Percentiles rank a stretch among this genome's conserved stretches.
phyloP scores from a whole-genome alignment of 441 rosid genomes.

The Melianthus villosus region DNA sequence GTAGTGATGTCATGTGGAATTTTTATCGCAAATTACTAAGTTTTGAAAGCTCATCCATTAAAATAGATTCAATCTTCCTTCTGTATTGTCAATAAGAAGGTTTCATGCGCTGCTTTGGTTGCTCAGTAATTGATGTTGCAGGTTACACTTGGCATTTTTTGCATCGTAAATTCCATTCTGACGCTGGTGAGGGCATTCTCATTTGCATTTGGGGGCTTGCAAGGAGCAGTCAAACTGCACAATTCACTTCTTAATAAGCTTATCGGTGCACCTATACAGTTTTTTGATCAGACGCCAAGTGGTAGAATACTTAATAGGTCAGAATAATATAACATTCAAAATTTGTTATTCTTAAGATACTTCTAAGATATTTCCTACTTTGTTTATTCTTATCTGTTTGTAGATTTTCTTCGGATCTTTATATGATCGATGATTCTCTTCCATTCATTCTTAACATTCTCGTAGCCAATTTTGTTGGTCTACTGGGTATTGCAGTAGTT shows the following conservation, averaged over 20 bases:
- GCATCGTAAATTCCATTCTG: slow-evolving; percentile 44
- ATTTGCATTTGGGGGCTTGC: slow-evolving; percentile 86
- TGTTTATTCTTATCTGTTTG: slow-evolving; percentile 9
- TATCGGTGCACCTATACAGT: slow-evolving; percentile 62
- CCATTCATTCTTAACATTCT: slow-evolving; percentile 94
- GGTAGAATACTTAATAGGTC: slow-evolving; percentile 97
- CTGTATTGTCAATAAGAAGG: no score
- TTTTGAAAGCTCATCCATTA: no score
- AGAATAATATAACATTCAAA: slow-evolving; percentile 11
- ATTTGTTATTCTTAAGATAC: slow-evolving; percentile 9
- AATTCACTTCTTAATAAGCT: slow-evolving; percentile 49
- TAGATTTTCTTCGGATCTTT: slow-evolving; percentile 95
- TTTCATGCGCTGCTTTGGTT: slow-evolving; percentile 2
- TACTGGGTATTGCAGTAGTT: slow-evolving; percentile 68
- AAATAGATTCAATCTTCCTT: not conserved
- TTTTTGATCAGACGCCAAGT: slow-evolving; percentile 90
- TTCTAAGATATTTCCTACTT: not conserved
- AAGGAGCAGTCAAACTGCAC: slow-evolving; percentile 70
- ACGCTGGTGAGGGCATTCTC: slow-evolving; percentile 90
- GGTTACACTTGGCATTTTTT: slow-evolving; percentile 70
- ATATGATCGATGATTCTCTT: slow-evolving; percentile 92
- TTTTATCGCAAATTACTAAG: no score
- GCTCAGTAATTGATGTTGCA: slow-evolving; percentile 25
- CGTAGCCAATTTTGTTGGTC: slow-evolving; percentile 82
- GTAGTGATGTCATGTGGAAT: no score